Percentiles rank a stretch among this genome's conserved stretches.
Evolutionary conservation across 345 rosid genomes (phyloP).

Genomic region (Sonneratia alba): DNA sequence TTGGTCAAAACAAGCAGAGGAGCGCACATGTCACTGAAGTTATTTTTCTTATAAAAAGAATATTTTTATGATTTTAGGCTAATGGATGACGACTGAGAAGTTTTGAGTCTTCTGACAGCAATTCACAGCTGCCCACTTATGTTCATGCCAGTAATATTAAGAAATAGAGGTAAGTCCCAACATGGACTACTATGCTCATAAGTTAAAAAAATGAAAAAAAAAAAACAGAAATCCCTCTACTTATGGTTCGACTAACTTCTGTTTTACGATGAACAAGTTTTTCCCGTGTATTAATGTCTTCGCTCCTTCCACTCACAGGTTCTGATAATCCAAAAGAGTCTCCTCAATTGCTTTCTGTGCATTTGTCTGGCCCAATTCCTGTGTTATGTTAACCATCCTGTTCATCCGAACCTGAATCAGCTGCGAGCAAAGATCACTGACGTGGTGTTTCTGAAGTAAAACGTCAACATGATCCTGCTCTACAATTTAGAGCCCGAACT

Average conservation of each 20-base stretch:
- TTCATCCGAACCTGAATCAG: neutral
- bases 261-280: neutral
- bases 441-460: neutral
- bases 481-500: neutral
- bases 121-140: neutral
- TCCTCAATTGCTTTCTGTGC: neutral
- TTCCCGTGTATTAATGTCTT: neutral
- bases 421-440: neutral
- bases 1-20: neutral
- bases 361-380: neutral
- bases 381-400: neutral
- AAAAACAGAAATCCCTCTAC: neutral
- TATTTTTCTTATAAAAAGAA: neutral
- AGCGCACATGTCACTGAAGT: neutral
- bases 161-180: neutral
- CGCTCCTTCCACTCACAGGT: too few relatives aligned
- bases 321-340: neutral
- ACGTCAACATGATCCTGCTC: neutral
- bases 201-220: neutral
- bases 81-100: neutral
- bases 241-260: neutral
- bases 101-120: neutral
- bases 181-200: too few relatives aligned
- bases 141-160: neutral
- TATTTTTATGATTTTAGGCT: neutral